A percentile compares a stretch with the other conserved stretches of the same genome.
Evolutionary conservation across 2,329 filamentous ascomycete genomes (phyloP).

Genomic region (Neonectria ditissima): DNA sequence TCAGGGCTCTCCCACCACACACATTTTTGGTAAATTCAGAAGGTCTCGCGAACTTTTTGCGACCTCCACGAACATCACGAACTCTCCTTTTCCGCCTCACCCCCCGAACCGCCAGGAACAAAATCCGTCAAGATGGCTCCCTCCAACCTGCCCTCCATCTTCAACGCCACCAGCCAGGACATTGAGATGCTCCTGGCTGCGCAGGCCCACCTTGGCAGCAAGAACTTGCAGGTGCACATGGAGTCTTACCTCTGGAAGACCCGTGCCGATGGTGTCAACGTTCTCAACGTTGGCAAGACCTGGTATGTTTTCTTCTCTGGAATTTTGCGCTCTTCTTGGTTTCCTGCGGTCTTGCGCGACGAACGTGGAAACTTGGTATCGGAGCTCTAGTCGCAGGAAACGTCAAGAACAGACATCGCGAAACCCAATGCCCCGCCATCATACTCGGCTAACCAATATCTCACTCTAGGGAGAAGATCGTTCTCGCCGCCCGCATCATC

Average conservation of each 20-base stretch:
- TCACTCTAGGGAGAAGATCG: constrained; percentile 92
- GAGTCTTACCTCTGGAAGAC: constrained; percentile 99
- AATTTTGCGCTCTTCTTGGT: constrained; percentile 15
- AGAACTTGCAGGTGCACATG: constrained; percentile 99
- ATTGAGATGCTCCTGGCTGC: constrained; percentile 99
- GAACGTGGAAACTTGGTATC: background rate
- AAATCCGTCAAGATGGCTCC: constrained; percentile 86
- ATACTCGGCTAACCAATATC: constrained; percentile 32
- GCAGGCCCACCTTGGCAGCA: constrained; percentile 95
- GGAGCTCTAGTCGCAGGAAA: constrained; percentile 18
- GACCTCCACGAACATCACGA: constrained; percentile 45
- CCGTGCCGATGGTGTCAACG: constrained; percentile 96
- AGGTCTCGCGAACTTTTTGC: constrained; percentile 59
- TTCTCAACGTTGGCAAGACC: constrained; percentile 99
- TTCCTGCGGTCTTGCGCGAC: constrained; percentile 2
- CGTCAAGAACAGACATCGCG: constrained; percentile 36
- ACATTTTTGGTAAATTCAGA: constrained; percentile 54
- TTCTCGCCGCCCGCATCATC: constrained; percentile 98
- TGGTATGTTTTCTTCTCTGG: constrained; percentile 72
- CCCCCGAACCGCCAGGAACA: constrained; percentile 50
- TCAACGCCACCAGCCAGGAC: constrained; percentile 98
- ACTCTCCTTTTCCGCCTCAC: constrained; percentile 46
- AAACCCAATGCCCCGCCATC: constrained; percentile 25
- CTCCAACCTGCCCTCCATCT: constrained; percentile 90
- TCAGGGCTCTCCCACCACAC: constrained; percentile 52